These are phyloP conservation scores for Aureobasidium sp. DNA, from an alignment of 2,329 filamentous ascomycete species.

Conservation along the genomic window DNA sequence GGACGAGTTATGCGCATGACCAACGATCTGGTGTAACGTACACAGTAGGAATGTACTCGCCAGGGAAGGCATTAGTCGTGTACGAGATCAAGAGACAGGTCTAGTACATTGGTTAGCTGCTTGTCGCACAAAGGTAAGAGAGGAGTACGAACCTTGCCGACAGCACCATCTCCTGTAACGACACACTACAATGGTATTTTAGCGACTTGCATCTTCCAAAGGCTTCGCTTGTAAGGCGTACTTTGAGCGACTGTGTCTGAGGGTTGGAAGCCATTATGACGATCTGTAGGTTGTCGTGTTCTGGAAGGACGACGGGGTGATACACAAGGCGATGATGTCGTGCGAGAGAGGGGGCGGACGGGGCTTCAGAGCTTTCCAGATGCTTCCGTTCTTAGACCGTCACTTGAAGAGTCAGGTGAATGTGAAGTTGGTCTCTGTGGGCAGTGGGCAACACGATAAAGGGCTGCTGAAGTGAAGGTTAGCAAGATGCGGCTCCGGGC, in stretches of 20 bases:
- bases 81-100: conserved; percentile 99
- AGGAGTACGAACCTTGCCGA: conserved; percentile 73
- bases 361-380: not conserved
- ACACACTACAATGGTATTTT: conserved; percentile 60
- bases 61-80: conserved; percentile 99
- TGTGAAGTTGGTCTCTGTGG: not conserved
- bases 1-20: not conserved
- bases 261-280: conserved; percentile 61
- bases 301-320: not conserved
- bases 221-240: conserved; percentile 30
- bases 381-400: not conserved
- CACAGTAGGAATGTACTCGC: conserved; percentile 99
- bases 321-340: conserved; percentile 4
- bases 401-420: not conserved
- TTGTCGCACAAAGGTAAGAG: conserved; percentile 3
- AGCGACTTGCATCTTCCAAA: conserved; percentile 2
- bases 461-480: conserved; percentile 1
- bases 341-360: not conserved
- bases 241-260: conserved; percentile 87
- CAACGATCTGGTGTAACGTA: conserved; percentile 36
- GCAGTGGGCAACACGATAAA: not conserved
- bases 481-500: conserved; percentile 1
- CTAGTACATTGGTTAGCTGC: conserved; percentile 39
- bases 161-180: conserved; percentile 97
- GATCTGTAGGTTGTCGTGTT: not conserved